Evolutionary conservation across 1,139 yeast genomes (phyloP).

Genomic region (Taphrina deformans): DNA sequence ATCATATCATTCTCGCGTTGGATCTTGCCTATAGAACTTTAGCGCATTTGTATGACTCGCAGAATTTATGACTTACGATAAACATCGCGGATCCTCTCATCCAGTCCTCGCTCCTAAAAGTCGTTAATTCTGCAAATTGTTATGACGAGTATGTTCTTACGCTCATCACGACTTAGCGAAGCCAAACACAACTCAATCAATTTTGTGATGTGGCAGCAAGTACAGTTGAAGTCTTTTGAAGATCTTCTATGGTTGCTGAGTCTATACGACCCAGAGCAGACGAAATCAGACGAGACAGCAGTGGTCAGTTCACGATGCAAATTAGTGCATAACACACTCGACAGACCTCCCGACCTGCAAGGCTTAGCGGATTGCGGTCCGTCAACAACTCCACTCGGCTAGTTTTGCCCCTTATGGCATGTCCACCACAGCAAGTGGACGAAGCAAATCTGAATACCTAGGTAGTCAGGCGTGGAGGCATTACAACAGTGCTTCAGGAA

Average conservation of each 20-base stretch:
- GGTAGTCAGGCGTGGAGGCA: too few relatives aligned
- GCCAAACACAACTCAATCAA: background rate
- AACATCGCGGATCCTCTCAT: constrained; percentile 21
- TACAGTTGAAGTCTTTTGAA: too few relatives aligned
- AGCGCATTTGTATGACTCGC: background rate
- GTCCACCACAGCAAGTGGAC: background rate
- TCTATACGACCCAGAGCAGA: too few relatives aligned
- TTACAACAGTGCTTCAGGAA: too few relatives aligned
- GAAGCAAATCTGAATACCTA: too few relatives aligned
- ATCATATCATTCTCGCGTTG: constrained; percentile 70
- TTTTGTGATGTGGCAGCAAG: background rate
- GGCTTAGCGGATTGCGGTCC: background rate
- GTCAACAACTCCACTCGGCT: constrained; percentile 4
- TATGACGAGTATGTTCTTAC: background rate
- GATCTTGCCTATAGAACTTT: constrained; percentile 14
- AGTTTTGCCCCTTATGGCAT: background rate
- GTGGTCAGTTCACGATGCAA: background rate
- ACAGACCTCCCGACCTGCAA: background rate
- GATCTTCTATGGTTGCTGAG: too few relatives aligned
- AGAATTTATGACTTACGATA: constrained; percentile 4
- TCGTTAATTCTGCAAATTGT: background rate
- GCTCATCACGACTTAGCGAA: constrained; percentile 8
- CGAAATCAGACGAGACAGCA: too few relatives aligned
- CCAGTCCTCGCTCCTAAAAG: constrained; percentile 10
- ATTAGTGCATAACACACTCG: background rate